Base-by-base conservation (phyloP, 331 rosid genomes). In the Spiraea crenata region DNA sequence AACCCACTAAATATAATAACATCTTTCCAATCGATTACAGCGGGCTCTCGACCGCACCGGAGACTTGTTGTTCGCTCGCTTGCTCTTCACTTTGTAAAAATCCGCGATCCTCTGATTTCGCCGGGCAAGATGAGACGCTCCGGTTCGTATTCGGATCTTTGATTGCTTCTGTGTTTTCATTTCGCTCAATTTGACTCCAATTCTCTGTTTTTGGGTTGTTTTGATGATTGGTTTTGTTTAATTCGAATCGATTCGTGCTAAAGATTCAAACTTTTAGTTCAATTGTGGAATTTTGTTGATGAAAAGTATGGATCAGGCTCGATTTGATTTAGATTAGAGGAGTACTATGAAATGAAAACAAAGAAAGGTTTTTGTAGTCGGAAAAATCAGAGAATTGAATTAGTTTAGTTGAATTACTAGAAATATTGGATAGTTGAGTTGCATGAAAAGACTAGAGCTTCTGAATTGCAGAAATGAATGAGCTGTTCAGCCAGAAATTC, bases 121-220 rank as follows among this genome's bases (percentile, higher is more conserved):
- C 13, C 39, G 69, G 46, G 19, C 85, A 91, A 82, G 90, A 93
- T 93, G 99, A 95, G 91, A 74, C 91, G 95, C 68, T 63, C 90
- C 62, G 76, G 89, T 54, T 57, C 86, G 57, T 57, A n/a, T 34
- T 45, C 74, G 17, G 74, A 70, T 70, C 45, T 41, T 40, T 63
- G 10, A 9, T 10, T 0, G 40, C 20, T 7, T 7, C 14, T 12
- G 14, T 16, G 35, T 16, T 3, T 8, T 25, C 12, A 6, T 45
- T 25, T 25, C 1, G 15, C 17, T 5, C 38, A 31, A 16, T 70
- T 56, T 5, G 4, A 11, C 16, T 44, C n/a, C 25, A 69, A 25
- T 9, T 70, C 6, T 10, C 15, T 10, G 2, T 8, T 40, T 68
- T 17, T 4, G 16, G 15, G 31, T 2, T 42, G 3, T 6, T 70